Base-by-base conservation (phyloP, 768 basidiomycete genomes). In the Boletus coccyginus region DNA sequence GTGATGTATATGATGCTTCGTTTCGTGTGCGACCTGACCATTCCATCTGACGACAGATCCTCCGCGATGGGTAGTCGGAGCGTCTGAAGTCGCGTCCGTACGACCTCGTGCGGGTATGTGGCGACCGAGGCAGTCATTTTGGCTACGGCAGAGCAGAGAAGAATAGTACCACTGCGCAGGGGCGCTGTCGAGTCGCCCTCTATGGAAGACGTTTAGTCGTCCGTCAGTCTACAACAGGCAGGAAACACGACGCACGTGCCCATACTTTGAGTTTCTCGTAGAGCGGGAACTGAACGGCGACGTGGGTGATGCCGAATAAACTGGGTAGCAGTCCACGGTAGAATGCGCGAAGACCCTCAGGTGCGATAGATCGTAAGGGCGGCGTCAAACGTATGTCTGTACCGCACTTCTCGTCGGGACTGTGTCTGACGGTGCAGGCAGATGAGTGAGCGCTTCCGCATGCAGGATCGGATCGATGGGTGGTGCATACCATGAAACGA, bases 71-170 rank as follows among this genome's bases (percentile, higher is more conserved):
- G 87, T 50, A 84, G 82, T 55, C 83, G 79, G 63, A 87, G 84
- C 5, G 96, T 95, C 73, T 99, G 97, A 46, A 98, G 74, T 7
- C 96, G 85, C n/a, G 97, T 98, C n/a, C 97, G 90, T 36, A 99
- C 81, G 43, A 99, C 97, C 73, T 99, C 97, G 74, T 99, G 97
- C 1, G 97, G 97, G 70, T 99, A 99, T 35, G 97, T 98, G 38
- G 88, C 90, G 19, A 98, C 76, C 17, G 94, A 94, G 9, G 97
- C 97, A 1, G 91, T 87, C 91, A 98, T 97, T 71, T 99, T 99
- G 21, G 94, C 89, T 29, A 85, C 74, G n/a, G 91, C 92, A 17
- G 93, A 95, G 76, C 94, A 98, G 19, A 87, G 71, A 16, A 99
- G 85, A 61, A 98, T 95, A 21, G 84, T 77, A 46, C 77, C 71